A percentile compares a stretch with the other conserved stretches of the same genome.
Conservation (phyloP, 164 flowering plant species). For the Magnolia sinica region DNA sequence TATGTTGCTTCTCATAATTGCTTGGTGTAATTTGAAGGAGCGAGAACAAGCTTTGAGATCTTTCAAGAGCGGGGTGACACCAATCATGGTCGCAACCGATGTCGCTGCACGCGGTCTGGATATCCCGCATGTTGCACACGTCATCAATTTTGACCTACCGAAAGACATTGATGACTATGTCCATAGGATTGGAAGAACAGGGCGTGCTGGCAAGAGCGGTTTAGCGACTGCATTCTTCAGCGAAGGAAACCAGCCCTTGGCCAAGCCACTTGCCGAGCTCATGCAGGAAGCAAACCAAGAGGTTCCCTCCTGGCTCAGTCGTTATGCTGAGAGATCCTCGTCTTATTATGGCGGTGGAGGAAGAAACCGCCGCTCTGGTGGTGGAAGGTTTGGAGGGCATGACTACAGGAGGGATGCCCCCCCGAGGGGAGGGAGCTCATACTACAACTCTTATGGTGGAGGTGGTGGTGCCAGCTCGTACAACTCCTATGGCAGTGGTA, state of each 20-base stretch:
- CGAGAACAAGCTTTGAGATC: slow-evolving; percentile 55
- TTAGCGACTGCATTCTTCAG: slow-evolving; percentile 65
- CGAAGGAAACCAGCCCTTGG: slow-evolving; percentile 41
- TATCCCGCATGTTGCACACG: slow-evolving; percentile 67
- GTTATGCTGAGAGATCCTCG: slow-evolving; percentile 33
- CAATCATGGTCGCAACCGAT: slow-evolving; percentile 70
- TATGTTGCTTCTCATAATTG: neutral
- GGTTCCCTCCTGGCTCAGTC: slow-evolving; percentile 55
- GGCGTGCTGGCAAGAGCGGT: slow-evolving; percentile 73
- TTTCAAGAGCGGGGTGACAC: slow-evolving; percentile 51
- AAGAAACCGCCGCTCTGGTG: slow-evolving; percentile 26
- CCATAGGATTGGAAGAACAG: slow-evolving; percentile 72
- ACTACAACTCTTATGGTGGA: slow-evolving; percentile 13
- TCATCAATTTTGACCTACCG: slow-evolving; percentile 71
- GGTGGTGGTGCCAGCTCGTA: slow-evolving; percentile 3
- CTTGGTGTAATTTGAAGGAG: slow-evolving; percentile 32
- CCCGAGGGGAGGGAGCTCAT: slow-evolving; percentile 5
- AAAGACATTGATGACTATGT: slow-evolving; percentile 68
- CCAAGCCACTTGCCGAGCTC: slow-evolving; percentile 48
- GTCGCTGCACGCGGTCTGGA: slow-evolving; percentile 75
- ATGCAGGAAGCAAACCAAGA: slow-evolving; percentile 71
- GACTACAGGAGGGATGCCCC: slow-evolving; percentile 36
- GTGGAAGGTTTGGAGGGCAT: slow-evolving; percentile 44
- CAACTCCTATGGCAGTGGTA: slow-evolving; percentile 2
- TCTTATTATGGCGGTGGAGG: slow-evolving; percentile 22